Base-by-base conservation (phyloP, 768 basidiomycete genomes). In the Rhodotorula taiwanensis region DNA sequence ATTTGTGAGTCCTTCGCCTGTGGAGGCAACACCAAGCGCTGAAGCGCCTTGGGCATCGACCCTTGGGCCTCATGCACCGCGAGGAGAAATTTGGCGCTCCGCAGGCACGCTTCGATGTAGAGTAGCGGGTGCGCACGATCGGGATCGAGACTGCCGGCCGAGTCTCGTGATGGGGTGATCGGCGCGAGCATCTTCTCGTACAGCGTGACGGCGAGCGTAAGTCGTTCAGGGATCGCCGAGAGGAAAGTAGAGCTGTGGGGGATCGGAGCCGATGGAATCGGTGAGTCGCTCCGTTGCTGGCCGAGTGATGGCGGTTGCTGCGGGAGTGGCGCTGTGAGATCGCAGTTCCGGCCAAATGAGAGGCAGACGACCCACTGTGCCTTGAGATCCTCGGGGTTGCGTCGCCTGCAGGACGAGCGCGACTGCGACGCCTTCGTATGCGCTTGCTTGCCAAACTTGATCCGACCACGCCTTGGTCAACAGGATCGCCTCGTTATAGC, bases 11-110 rank as follows among this genome's bases (percentile, higher is more conserved):
- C 2, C 16, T 16, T 4, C 31, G 50, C 36, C 3, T 83, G 77
- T 70, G 25, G 67, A 23, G 45, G 70, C 54, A 89, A 84, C 5
- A 88, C 85, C 34, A 87, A 78, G 1, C 84, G 82, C 5, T 88
- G 87, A 86, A 89, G 90, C 28, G 90, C 90, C 74, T 88, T 87
- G n/a, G 86, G 82, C 49, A 86, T 84, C 87, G 88, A 87, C 14
- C 60, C 52, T 48, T 66, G 55, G 20, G 64, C 41, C 28, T 71
- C 66, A 33, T 49, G 60, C 18, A 89, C 78, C 27, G 87, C 81
- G 72, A 88, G 87, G 21, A 90, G 78, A 52, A 93, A 79, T 4
- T 83, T 81, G 10, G 86, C 77, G 72, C 88, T 88, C 44, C 89
- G 83, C 15, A 92, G 78, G 52, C 89, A 81, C 51, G 77, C 83